These are phyloP conservation scores for Hypoxylon fragiforme DNA, from an alignment of 495 filamentous ascomycete genomes.

Conservation along the genomic window DNA sequence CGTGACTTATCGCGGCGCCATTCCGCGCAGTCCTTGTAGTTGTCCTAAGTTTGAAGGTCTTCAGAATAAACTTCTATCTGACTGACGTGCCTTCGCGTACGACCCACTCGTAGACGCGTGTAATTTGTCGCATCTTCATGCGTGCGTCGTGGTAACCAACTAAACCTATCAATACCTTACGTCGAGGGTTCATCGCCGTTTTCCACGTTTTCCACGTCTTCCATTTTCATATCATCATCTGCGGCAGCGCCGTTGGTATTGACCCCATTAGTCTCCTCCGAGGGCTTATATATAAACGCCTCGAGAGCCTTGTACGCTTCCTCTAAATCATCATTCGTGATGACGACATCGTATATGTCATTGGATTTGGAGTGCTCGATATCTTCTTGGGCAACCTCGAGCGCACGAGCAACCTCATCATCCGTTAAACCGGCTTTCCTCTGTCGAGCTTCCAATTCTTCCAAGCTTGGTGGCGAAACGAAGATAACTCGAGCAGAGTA, in stretches of 20 bases:
- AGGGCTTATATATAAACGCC: slow-evolving; percentile 15
- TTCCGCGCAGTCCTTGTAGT: too few species aligned
- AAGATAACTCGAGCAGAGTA: slow-evolving; percentile 74
- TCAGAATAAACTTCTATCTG: too few species aligned
- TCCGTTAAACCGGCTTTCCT: slow-evolving; percentile 63
- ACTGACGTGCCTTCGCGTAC: too few species aligned
- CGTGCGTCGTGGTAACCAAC: too few species aligned
- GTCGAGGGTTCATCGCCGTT: slow-evolving; percentile 10
- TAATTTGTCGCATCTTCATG: too few species aligned
- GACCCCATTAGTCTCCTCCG: slow-evolving; percentile 12
- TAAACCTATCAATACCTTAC: slow-evolving; percentile 1
- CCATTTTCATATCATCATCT: slow-evolving; percentile 23
- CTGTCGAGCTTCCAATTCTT: slow-evolving; percentile 64
- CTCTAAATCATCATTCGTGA: slow-evolving; percentile 71
- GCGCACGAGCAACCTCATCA: slow-evolving; percentile 61
- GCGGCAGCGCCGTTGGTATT: slow-evolving; percentile 4
- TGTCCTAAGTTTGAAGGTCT: too few species aligned
- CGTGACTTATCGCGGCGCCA: too few species aligned
- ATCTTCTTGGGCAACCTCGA: slow-evolving; percentile 67
- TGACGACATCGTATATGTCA: slow-evolving; percentile 65
- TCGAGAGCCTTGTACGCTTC: slow-evolving; percentile 51
- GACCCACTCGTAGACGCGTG: too few species aligned
- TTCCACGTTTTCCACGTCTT: slow-evolving; percentile 6
- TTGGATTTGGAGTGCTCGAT: slow-evolving; percentile 64
- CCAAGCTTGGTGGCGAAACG: slow-evolving; percentile 65